These are phyloP conservation scores for Nigrospora sphaerica DNA, from an alignment of 2,329 filamentous ascomycete genomes.

Conservation along the genomic window DNA sequence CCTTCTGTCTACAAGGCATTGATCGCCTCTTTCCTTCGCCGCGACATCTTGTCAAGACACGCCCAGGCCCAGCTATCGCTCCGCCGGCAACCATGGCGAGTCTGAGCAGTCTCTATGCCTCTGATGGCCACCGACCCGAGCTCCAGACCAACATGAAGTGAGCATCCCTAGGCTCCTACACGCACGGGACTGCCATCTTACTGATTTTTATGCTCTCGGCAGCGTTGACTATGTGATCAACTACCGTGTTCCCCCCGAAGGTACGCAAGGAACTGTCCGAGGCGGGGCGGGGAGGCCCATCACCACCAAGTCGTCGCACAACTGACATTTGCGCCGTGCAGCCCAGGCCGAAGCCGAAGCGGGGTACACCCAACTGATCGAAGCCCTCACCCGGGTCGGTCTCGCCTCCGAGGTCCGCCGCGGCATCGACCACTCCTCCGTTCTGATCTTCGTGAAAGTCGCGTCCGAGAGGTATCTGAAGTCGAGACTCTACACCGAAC, in stretches of 20 bases:
- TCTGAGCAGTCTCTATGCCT: conserved; percentile 15
- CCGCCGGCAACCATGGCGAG: conserved; percentile 15
- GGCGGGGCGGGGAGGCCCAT: neutral
- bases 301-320: neutral
- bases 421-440: conserved; percentile 59
- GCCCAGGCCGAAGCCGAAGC: conserved; percentile 64
- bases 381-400: conserved; percentile 70
- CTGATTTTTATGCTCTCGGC: neutral
- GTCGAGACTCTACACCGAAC: conserved; percentile 76
- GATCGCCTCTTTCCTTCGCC: too few relatives aligned
- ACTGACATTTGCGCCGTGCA: conserved; percentile 23
- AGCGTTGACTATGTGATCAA: conserved; percentile 85
- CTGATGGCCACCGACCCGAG: conserved; percentile 18
- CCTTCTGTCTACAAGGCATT: too few relatives aligned
- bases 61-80: neutral
- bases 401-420: conserved; percentile 81
- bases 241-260: conserved; percentile 63
- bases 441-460: conserved; percentile 79
- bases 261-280: conserved; percentile 32
- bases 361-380: conserved; percentile 71
- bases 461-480: conserved; percentile 68
- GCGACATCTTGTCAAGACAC: too few relatives aligned
- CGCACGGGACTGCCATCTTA: too few relatives aligned
- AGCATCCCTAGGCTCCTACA: neutral
- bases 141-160: conserved; percentile 18